These are phyloP conservation scores for Colletotrichum destructivum DNA, from an alignment of 2,329 filamentous ascomycete genomes.

Conservation along the genomic window DNA sequence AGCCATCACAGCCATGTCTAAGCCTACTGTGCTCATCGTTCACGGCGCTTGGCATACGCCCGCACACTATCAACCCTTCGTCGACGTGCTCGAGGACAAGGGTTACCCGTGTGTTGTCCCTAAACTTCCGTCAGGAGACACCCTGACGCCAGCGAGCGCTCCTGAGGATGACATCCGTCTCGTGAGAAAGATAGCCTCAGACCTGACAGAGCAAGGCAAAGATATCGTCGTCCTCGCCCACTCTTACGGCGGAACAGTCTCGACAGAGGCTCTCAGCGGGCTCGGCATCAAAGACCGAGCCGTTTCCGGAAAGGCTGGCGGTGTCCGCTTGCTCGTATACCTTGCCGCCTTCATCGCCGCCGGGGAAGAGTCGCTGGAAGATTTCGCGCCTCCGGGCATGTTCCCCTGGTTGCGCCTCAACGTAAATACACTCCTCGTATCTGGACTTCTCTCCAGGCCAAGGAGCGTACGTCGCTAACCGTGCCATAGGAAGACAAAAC, in stretches of 20 bases:
- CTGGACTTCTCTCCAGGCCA: not conserved
- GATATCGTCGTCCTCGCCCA: slow-evolving; percentile 8
- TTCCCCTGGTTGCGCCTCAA: not conserved
- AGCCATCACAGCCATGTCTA: no score
- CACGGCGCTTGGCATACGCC: no score
- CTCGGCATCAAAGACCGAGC: not conserved
- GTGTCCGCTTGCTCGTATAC: not conserved
- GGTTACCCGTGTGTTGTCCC: no score
- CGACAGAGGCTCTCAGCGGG: not conserved
- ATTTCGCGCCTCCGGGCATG: not conserved
- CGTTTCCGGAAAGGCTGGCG: not conserved
- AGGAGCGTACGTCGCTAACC: no score
- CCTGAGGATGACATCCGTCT: slow-evolving; percentile 1
- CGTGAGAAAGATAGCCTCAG: not conserved
- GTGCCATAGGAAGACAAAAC: no score
- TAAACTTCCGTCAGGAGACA: no score
- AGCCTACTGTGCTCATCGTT: no score
- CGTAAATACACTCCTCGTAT: not conserved
- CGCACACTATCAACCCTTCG: no score
- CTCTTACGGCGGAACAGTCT: slow-evolving; percentile 10
- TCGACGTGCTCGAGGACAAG: no score
- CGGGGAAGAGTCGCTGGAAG: not conserved
- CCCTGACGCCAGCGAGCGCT: no score
- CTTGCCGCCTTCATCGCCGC: not conserved
- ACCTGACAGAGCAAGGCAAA: not conserved